phyloP scores from a whole-genome alignment of 2,329 filamentous ascomycete species.

The Sporothrix brunneoviolacea region DNA sequence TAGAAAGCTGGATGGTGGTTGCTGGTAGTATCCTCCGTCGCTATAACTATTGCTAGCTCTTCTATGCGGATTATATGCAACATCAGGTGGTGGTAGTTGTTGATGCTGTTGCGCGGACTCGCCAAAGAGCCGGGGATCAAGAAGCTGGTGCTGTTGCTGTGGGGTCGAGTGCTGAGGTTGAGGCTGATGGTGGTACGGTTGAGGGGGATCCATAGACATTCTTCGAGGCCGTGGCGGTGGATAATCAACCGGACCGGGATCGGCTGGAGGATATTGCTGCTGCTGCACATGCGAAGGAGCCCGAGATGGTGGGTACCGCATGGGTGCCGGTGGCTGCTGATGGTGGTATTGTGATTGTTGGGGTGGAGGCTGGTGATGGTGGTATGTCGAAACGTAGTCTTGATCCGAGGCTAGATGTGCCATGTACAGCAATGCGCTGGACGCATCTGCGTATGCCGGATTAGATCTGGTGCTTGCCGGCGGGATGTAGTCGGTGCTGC shows the following conservation, averaged over 20 bases:
- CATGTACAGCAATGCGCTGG: slow-evolving; percentile 15
- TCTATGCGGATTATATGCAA: neutral
- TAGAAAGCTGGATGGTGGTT: neutral
- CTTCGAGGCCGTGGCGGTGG: neutral
- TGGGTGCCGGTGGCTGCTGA: slow-evolving; percentile 1
- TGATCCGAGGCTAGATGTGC: slow-evolving; percentile 14
- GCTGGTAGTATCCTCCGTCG: neutral
- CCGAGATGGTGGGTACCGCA: slow-evolving; percentile 10
- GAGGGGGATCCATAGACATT: slow-evolving; percentile 11
- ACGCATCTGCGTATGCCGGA: slow-evolving; percentile 13
- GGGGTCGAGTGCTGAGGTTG: slow-evolving; percentile 1
- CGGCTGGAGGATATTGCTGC: slow-evolving; percentile 9
- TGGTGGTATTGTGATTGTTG: neutral
- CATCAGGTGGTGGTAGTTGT: neutral
- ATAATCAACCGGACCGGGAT: neutral
- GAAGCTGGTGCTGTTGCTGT: slow-evolving; percentile 4
- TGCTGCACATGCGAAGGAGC: slow-evolving; percentile 4
- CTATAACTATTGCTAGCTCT: slow-evolving; percentile 1
- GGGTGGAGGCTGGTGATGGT: neutral
- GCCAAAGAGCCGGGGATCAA: slow-evolving; percentile 20
- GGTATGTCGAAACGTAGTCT: slow-evolving; percentile 13
- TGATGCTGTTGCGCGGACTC: slow-evolving; percentile 12
- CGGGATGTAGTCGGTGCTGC: slow-evolving; percentile 1
- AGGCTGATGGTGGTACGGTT: slow-evolving; percentile 10
- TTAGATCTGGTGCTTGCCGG: slow-evolving; percentile 2